Percentiles rank a stretch among this genome's conserved stretches.
These are phyloP conservation scores for Wickerhamomyces hampshirensis DNA, from an alignment of 805 yeast genomes.

Conservation along the genomic window DNA sequence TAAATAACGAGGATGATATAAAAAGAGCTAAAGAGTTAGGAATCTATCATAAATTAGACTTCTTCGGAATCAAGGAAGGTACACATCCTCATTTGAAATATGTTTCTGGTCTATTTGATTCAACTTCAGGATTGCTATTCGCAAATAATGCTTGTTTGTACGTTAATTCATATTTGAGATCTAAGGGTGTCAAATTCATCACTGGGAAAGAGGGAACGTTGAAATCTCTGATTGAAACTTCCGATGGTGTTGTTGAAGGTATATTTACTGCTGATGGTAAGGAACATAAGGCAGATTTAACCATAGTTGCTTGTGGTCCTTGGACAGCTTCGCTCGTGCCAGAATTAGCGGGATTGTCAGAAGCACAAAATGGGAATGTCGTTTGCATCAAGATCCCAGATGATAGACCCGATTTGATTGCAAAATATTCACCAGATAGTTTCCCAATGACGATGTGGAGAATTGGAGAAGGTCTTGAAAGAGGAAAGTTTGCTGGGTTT, in stretches of 20 bases:
- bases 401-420: conserved; percentile 28
- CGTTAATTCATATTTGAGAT: conserved; percentile 24
- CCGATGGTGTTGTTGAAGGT: conserved; percentile 17
- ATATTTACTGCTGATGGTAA: conserved; percentile 26
- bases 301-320: conserved; percentile 21
- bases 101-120: conserved; percentile 22
- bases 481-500: conserved; percentile 27
- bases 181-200: conserved; percentile 31
- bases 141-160: conserved; percentile 30
- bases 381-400: conserved; percentile 31
- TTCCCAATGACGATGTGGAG: conserved; percentile 34
- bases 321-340: conserved; percentile 21
- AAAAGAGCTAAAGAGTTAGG: conserved; percentile 30
- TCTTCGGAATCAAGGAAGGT: conserved; percentile 15
- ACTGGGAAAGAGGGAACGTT: conserved; percentile 29
- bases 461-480: conserved; percentile 27
- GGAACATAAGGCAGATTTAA: conserved; percentile 15
- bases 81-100: conserved; percentile 13
- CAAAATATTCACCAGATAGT: conserved; percentile 28
- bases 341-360: conserved; percentile 30
- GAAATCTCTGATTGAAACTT: conserved; percentile 18
- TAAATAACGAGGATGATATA: conserved; percentile 26
- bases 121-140: conserved; percentile 30
- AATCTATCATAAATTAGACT: conserved; percentile 21
- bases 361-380: conserved; percentile 35